These are phyloP conservation scores for Bifiguratus adelaidae DNA, from an alignment of 192 early-diverging fungal species.

Conservation along the genomic window DNA sequence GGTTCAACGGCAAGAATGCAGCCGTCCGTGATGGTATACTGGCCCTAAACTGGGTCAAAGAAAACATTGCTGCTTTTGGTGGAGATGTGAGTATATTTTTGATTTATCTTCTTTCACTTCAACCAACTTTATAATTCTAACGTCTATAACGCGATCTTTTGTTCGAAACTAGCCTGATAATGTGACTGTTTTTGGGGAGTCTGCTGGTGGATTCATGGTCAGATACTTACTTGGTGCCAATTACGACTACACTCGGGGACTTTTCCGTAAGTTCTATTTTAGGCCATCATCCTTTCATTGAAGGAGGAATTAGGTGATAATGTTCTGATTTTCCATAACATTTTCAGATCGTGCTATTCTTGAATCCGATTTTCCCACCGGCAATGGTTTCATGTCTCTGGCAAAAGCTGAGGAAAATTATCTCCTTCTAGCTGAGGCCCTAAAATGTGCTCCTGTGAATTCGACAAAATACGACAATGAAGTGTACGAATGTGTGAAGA, in stretches of 20 bases:
- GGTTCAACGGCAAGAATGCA: conserved; percentile 4
- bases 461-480: not conserved
- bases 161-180: not conserved
- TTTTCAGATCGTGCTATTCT: conserved; percentile 1
- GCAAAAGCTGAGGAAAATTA: conserved; percentile 1
- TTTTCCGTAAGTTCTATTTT: conserved; percentile 1
- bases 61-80: conserved; percentile 50
- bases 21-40: conserved; percentile 1
- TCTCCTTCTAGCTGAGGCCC: conserved; percentile 1
- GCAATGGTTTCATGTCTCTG: not conserved
- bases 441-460: not conserved
- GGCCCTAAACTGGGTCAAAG: conserved; percentile 38
- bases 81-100: conserved; percentile 15
- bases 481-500: conserved; percentile 3
- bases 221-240: conserved; percentile 2
- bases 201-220: conserved; percentile 23
- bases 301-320: not conserved
- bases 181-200: conserved; percentile 41
- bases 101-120: not conserved
- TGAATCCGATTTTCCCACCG: conserved; percentile 2
- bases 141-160: too few relatives aligned
- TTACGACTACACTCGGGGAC: not conserved
- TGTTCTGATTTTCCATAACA: conserved; percentile 2
- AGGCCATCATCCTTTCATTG: not conserved
- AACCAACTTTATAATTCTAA: conserved; percentile 1